These are phyloP conservation scores for Cinnamomum chago DNA, from an alignment of 164 flowering plant genomes.

Conservation along the genomic window DNA sequence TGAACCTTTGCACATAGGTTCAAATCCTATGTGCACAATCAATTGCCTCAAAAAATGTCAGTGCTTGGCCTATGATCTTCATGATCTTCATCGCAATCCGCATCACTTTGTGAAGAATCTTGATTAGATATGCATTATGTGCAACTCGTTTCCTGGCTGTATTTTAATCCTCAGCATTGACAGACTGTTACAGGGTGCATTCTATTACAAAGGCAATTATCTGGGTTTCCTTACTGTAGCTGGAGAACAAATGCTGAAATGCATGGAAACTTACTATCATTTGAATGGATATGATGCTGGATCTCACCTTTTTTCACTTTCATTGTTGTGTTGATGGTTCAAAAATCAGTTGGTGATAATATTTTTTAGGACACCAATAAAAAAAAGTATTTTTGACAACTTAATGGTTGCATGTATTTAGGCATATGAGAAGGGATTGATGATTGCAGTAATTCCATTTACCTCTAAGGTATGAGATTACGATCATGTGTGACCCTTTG, in stretches of 20 bases:
- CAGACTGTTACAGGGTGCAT: neutral
- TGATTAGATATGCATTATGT: no score
- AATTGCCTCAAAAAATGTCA: no score
- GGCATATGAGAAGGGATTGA: constrained; percentile 96
- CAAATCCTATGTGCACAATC: no score
- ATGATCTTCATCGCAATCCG: no score
- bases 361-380: no score
- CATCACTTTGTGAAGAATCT: no score
- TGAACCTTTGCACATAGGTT: no score
- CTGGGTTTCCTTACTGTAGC: neutral
- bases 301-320: neutral
- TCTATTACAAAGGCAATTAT: neutral
- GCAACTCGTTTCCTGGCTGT: no score
- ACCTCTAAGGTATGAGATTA: constrained; percentile 77
- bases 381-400: neutral
- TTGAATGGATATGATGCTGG: neutral
- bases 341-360: neutral
- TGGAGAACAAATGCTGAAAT: no score
- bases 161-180: neutral
- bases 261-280: neutral
- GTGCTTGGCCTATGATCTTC: no score
- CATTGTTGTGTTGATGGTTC: neutral
- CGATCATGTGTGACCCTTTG: constrained; percentile 1
- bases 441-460: constrained; percentile 98
- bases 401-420: constrained; percentile 21